Percentiles rank a stretch among this genome's conserved stretches.
These are phyloP conservation scores for Sclerotinia trifoliorum DNA, from an alignment of 2,329 filamentous ascomycete genomes.

Conservation along the genomic window DNA sequence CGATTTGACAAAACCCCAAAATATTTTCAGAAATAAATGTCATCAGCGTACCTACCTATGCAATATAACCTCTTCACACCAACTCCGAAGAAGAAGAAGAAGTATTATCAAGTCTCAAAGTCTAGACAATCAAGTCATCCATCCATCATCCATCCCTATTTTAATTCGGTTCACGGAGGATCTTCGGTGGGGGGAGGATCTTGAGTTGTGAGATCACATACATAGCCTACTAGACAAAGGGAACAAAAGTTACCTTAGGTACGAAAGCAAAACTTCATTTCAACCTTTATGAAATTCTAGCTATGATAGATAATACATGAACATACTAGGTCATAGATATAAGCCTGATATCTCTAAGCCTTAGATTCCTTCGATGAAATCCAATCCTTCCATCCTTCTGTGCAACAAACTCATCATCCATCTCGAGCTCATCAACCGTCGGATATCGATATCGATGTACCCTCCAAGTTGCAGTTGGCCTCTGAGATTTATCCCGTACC, in stretches of 20 bases:
- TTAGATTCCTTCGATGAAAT: too few relatives aligned
- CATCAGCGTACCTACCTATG: too few relatives aligned
- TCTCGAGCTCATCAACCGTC: neutral
- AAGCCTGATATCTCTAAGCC: neutral
- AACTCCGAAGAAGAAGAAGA: too few relatives aligned
- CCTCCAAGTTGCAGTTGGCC: too few relatives aligned
- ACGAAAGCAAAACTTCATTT: neutral
- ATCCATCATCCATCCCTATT: neutral
- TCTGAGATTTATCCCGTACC: neutral
- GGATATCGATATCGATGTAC: neutral
- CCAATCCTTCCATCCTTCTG: too few relatives aligned
- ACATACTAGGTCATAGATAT: neutral
- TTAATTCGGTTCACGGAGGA: neutral
- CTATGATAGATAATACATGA: neutral
- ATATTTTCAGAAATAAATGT: too few relatives aligned
- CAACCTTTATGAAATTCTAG: neutral
- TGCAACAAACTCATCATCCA: neutral
- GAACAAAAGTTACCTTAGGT: neutral
- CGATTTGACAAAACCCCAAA: too few relatives aligned
- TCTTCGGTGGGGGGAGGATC: neutral
- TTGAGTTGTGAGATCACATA: too few relatives aligned
- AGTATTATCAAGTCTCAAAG: neutral
- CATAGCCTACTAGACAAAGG: neutral
- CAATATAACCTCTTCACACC: too few relatives aligned
- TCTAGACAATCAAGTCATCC: neutral